Conservation (phyloP, 192 early-diverging fungal species). For the Coemansia sp. region DNA sequence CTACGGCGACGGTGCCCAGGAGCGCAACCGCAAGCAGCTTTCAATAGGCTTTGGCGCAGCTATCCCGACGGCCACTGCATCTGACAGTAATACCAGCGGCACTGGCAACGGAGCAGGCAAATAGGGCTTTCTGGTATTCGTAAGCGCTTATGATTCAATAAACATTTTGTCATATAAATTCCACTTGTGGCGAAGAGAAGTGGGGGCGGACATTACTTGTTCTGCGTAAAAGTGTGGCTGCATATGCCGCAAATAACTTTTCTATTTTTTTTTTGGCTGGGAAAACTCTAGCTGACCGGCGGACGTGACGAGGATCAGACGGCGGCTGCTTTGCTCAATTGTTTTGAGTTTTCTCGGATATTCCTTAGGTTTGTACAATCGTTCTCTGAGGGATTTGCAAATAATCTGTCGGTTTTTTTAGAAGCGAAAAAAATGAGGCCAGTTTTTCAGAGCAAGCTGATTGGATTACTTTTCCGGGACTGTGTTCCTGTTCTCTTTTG, state of each 20-base stretch:
- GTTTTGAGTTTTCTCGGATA: constrained; percentile 1
- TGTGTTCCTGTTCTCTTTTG: not conserved
- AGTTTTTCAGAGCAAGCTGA: not conserved
- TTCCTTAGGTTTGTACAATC: not conserved
- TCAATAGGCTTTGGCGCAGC: constrained; percentile 39
- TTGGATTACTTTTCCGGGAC: not conserved
- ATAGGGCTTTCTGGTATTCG: not conserved
- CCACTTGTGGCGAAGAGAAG: too few relatives aligned
- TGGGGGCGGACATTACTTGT: constrained; percentile 5
- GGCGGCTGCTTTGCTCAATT: not conserved
- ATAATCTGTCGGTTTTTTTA: too few relatives aligned
- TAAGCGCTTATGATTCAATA: too few relatives aligned
- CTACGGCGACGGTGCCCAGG: constrained; percentile 78
- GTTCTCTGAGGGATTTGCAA: not conserved
- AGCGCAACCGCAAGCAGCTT: constrained; percentile 35
- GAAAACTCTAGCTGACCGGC: not conserved
- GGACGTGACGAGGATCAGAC: not conserved
- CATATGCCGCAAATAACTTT: constrained; percentile 1
- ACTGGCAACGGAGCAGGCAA: not conserved
- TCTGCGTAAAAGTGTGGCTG: not conserved
- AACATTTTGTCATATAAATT: too few relatives aligned
- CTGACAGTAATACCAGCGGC: constrained; percentile 2
- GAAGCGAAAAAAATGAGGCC: not conserved
- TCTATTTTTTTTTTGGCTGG: too few relatives aligned
- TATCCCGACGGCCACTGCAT: not conserved